phyloP scores from a whole-genome alignment of 768 basidiomycete genomes.

The Collybia sp. region DNA sequence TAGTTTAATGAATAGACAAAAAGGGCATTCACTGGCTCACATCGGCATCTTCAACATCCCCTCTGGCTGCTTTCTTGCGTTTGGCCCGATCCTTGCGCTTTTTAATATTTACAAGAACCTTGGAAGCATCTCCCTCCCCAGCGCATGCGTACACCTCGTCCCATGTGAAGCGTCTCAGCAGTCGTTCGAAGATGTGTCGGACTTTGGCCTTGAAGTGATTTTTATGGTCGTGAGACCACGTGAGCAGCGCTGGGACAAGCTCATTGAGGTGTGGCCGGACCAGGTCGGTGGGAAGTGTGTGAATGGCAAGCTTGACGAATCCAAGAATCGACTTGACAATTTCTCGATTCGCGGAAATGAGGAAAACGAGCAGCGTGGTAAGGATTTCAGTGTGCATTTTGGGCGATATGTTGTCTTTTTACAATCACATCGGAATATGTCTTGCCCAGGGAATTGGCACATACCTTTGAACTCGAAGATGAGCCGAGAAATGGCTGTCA shows the following conservation, averaged over 20 bases:
- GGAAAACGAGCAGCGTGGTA: conserved; percentile 82
- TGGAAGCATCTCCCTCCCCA: conserved; percentile 76
- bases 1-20: conserved; percentile 2
- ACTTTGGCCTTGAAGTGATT: conserved; percentile 99
- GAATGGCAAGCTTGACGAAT: conserved; percentile 89
- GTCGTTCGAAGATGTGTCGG: conserved; percentile 93
- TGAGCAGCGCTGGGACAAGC: conserved; percentile 80
- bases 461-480: conserved; percentile 92
- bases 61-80: conserved; percentile 70
- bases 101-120: conserved; percentile 90
- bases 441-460: background rate
- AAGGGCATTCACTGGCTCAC: conserved; percentile 7
- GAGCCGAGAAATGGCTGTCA: conserved; percentile 89
- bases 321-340: conserved; percentile 97
- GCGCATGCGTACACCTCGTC: conserved; percentile 75
- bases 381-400: conserved; percentile 82
- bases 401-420: conserved; percentile 58
- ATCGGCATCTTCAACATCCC: conserved; percentile 53
- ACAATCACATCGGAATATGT: background rate
- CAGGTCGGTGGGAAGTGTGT: conserved; percentile 69
- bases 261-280: conserved; percentile 72
- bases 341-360: conserved; percentile 92
- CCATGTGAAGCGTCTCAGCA: conserved; percentile 88
- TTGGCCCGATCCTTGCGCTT: conserved; percentile 94
- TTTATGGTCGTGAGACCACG: conserved; percentile 97